Evolutionary conservation across 495 filamentous ascomycete genomes (phyloP).

Genomic region (Aspergillus saccharolyticus): DNA sequence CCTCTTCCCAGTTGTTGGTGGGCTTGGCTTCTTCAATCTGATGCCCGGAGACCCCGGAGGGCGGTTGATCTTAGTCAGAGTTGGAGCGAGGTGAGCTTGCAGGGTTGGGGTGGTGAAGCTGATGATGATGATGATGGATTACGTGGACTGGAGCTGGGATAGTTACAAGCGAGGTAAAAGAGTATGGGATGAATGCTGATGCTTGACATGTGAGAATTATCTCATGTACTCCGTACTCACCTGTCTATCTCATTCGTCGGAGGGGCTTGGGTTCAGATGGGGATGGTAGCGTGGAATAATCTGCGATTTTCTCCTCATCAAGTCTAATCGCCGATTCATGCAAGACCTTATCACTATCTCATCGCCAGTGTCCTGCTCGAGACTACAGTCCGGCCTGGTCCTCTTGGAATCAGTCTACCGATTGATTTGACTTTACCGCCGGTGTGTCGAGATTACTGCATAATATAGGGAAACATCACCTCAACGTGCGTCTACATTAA

Average conservation of each 20-base stretch:
- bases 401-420: no score
- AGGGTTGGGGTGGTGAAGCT: neutral
- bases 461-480: no score
- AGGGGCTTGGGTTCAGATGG: neutral
- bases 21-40: neutral
- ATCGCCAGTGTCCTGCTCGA: neutral
- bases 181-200: neutral
- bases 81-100: neutral
- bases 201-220: neutral
- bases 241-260: no score
- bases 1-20: no score
- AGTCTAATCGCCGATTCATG: neutral
- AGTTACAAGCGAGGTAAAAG: neutral
- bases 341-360: neutral
- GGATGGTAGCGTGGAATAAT: neutral
- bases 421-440: no score
- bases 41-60: neutral
- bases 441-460: no score
- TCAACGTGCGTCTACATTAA: no score
- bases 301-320: neutral
- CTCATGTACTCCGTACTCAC: no score
- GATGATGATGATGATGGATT: neutral
- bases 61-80: neutral
- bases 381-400: no score
- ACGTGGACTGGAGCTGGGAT: neutral